These are phyloP conservation scores for Chiua virens DNA, from an alignment of 768 basidiomycete genomes.

Conservation along the genomic window DNA sequence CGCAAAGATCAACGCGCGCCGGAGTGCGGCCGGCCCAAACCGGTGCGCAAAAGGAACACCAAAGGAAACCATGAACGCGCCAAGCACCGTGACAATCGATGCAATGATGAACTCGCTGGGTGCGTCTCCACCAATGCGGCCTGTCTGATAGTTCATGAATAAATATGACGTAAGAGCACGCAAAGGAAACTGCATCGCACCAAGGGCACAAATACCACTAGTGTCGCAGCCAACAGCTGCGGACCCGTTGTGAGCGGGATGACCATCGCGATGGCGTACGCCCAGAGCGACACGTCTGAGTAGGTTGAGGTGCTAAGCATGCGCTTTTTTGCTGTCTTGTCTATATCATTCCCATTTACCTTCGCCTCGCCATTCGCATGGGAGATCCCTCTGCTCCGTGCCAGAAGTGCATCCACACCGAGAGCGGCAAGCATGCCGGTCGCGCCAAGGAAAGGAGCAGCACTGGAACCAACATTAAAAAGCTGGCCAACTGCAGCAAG, in stretches of 20 bases:
- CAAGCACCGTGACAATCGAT: slow-evolving; percentile 60
- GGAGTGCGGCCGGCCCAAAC: slow-evolving; percentile 47
- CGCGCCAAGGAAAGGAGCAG: slow-evolving; percentile 65
- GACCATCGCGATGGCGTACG: slow-evolving; percentile 61
- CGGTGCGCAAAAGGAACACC: slow-evolving; percentile 73
- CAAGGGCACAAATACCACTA: slow-evolving; percentile 90
- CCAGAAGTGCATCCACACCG: slow-evolving; percentile 48
- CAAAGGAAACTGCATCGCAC: slow-evolving; percentile 39
- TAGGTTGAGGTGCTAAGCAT: slow-evolving; percentile 7
- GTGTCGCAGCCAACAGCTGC: slow-evolving; percentile 55
- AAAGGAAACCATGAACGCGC: slow-evolving; percentile 59
- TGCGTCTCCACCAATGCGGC: slow-evolving; percentile 76
- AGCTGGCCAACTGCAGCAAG: slow-evolving; percentile 62
- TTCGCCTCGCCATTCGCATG: neutral
- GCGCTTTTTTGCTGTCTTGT: neutral
- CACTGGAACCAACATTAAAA: slow-evolving; percentile 72
- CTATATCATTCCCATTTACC: slow-evolving; percentile 3
- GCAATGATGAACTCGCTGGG: slow-evolving; percentile 91
- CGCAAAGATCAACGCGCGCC: slow-evolving; percentile 43
- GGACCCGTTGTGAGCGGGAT: slow-evolving; percentile 57
- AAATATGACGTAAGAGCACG: slow-evolving; percentile 1
- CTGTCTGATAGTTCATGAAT: slow-evolving; percentile 52
- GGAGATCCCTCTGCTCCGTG: slow-evolving; percentile 20
- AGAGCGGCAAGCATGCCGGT: slow-evolving; percentile 57
- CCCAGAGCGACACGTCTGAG: slow-evolving; percentile 50